A percentile compares a stretch with the other conserved stretches of the same genome.
Conservation (phyloP, 495 filamentous ascomycete genomes). For the Tuber indicum region DNA sequence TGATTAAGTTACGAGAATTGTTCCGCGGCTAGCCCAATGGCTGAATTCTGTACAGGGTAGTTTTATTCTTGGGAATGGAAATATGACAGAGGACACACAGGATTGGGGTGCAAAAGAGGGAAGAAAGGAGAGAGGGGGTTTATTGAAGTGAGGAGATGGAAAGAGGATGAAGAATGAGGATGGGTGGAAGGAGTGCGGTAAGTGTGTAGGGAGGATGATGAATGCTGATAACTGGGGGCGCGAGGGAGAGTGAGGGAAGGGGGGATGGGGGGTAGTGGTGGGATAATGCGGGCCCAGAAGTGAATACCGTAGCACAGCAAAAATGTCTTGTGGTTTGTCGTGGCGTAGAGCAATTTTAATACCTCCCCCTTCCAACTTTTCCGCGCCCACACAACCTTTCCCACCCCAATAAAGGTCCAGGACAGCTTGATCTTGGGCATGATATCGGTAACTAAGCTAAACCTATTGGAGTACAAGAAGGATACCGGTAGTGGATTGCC, state of each 20-base stretch:
- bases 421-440: neutral
- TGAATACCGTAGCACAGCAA: neutral
- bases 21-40: slow-evolving; percentile 16
- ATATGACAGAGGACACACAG: slow-evolving; percentile 20
- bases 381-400: neutral
- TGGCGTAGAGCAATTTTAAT: neutral
- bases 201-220: slow-evolving; percentile 8
- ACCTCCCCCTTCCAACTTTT: neutral
- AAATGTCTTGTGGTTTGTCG: neutral
- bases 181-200: slow-evolving; percentile 24
- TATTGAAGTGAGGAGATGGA: slow-evolving; percentile 39
- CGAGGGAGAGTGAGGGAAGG: neutral
- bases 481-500: neutral
- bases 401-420: neutral
- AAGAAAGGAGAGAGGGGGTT: slow-evolving; percentile 43
- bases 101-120: slow-evolving; percentile 18
- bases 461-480: neutral
- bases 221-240: neutral
- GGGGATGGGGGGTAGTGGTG: neutral
- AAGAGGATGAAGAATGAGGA: slow-evolving; percentile 26
- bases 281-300: neutral
- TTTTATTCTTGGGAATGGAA: slow-evolving; percentile 19
- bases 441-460: neutral
- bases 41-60: slow-evolving; percentile 19
- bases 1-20: slow-evolving; percentile 10